Evolutionary conservation across 2,329 filamentous ascomycete genomes (phyloP).

Genomic region (Xenosphaeropsis pyriputrescens): DNA sequence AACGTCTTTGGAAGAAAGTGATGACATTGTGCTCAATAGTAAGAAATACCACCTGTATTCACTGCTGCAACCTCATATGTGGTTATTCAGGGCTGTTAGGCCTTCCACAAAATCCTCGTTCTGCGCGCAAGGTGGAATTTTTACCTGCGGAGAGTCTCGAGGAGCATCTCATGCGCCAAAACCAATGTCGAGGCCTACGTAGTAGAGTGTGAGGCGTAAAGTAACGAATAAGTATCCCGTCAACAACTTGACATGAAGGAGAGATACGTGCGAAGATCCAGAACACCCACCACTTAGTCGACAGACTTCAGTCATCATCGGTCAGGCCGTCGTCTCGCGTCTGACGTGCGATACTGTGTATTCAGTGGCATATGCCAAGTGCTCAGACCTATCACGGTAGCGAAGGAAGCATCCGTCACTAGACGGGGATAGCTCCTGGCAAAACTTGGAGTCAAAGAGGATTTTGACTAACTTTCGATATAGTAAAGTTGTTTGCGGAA

Average conservation of each 20-base stretch:
- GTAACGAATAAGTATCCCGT: too few species aligned
- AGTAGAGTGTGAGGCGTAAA: too few species aligned
- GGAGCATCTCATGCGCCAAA: too few species aligned
- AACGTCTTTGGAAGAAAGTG: too few species aligned
- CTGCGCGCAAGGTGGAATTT: too few species aligned
- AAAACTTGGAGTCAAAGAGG: not conserved
- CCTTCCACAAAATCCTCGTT: too few species aligned
- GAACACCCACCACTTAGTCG: not conserved
- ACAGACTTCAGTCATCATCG: not conserved
- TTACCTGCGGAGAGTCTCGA: too few species aligned
- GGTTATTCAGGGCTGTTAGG: too few species aligned
- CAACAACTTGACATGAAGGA: not conserved
- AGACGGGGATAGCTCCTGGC: not conserved
- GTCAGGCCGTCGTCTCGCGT: not conserved
- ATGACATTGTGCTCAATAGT: too few species aligned
- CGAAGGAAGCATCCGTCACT: not conserved
- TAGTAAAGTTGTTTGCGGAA: not conserved
- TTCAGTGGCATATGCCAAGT: not conserved
- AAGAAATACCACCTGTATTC: too few species aligned
- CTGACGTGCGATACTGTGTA: not conserved
- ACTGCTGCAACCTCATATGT: too few species aligned
- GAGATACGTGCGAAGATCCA: not conserved
- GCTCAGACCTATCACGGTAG: not conserved
- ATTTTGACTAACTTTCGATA: not conserved
- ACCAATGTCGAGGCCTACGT: too few species aligned